These are phyloP conservation scores for Floccularia luteovirens DNA, from an alignment of 768 basidiomycete species.

Conservation along the genomic window DNA sequence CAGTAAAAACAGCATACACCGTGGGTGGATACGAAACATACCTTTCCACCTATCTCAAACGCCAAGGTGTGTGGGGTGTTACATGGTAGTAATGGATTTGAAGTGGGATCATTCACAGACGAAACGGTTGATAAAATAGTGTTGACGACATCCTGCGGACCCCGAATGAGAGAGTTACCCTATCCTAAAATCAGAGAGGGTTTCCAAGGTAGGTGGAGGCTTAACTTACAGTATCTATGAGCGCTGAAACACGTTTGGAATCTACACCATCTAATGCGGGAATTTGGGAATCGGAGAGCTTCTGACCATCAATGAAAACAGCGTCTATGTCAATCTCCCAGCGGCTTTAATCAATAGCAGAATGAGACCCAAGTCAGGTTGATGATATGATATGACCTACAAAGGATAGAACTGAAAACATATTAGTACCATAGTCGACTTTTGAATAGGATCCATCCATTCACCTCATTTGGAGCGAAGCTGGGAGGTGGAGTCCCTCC, in stretches of 20 bases:
- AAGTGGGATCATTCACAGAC: constrained; percentile 21
- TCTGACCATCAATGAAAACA: constrained; percentile 55
- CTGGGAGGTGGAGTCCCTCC: constrained; percentile 49
- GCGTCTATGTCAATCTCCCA: constrained; percentile 68
- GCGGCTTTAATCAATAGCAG: constrained; percentile 15
- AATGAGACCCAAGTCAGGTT: background rate
- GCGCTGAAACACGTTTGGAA: constrained; percentile 36
- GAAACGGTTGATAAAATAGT: constrained; percentile 32
- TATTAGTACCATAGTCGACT: background rate
- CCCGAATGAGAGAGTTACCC: constrained; percentile 70
- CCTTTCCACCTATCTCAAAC: constrained; percentile 59
- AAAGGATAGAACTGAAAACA: constrained; percentile 26
- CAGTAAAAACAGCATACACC: background rate
- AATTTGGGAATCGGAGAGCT: constrained; percentile 44
- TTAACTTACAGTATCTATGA: constrained; percentile 54
- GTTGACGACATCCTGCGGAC: constrained; percentile 57
- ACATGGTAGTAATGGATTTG: constrained; percentile 36
- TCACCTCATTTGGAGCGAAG: constrained; percentile 53
- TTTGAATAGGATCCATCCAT: constrained; percentile 10
- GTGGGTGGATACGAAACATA: constrained; percentile 6
- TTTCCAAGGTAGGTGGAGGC: background rate
- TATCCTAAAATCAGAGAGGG: constrained; percentile 12
- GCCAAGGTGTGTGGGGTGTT: constrained; percentile 43
- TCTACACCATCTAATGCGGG: constrained; percentile 24
- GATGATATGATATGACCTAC: constrained; percentile 19